Base-by-base conservation (phyloP, 768 basidiomycete species). In the Lactarius psammicola region DNA sequence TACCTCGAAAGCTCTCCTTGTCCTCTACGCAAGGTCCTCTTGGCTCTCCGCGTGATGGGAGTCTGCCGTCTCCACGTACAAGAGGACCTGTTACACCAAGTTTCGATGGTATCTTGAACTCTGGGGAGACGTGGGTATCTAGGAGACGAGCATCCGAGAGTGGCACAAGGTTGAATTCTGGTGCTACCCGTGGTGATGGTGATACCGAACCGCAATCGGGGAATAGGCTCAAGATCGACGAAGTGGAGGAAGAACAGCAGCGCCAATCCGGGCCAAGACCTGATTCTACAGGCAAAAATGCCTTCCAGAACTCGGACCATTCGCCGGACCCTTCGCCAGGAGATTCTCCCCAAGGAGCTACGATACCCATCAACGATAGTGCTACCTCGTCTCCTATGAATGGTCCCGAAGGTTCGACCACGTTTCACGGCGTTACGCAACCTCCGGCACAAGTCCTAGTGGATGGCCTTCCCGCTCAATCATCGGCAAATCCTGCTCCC, bases 71-170 rank as follows among this genome's bases (percentile, higher is more conserved):
- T 40, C 88, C 90, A 69, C 87, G 90, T 60, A 76, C 75, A 67
- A 85, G 89, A 60, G 78, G 84, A 63, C 81, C 85, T 11, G 81
- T 81, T 70, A 78, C 81, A 26, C 78, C 85, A 62, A 82, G 83
- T 63, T 90, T 92, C 69, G 90, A 92, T 70, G 89, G 89, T n/a
- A 83, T 91, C 11, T 78, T 92, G 57, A 80, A 74, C 60, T 80
- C 78, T 58, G 86, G 85, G 56, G 90, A 92, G 60, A 84, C 87
- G 34, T 90, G 90, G 90, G 76, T 81, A 20, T 78, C 86, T 15
- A 80, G 86, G 69, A 82, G 86, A 70, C 85, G 88, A 42, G 76
- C 82, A 67, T 85, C 88, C n/a, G 85, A 85, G 66, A 80, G 81
- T 38, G 76, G 80, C 20, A 64, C 78, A 57, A 89, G 84, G 70